Conservation (phyloP, 169 alveolate genomes). For the Plasmodium billcollinsi region DNA sequence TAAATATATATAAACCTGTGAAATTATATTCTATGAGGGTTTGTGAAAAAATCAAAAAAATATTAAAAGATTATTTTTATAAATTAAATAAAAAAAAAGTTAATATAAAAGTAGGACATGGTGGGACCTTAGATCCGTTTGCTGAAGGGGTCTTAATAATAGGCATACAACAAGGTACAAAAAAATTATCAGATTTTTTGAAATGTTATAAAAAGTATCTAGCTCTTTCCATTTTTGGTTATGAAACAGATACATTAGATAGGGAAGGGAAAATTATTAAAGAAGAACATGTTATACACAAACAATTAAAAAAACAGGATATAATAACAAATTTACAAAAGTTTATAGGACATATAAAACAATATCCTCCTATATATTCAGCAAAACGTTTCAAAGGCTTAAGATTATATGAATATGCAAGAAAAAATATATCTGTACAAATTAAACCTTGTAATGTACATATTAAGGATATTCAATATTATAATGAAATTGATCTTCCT, state of each 20-base stretch:
- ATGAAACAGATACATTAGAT: slow-evolving; percentile 85
- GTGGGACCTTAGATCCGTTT: slow-evolving; percentile 85
- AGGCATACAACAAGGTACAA: slow-evolving; percentile 84
- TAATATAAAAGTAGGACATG: slow-evolving; percentile 85
- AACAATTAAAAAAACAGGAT: background rate
- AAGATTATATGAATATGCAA: slow-evolving; percentile 81
- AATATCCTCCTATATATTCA: slow-evolving; percentile 17
- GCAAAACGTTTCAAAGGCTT: slow-evolving; percentile 82
- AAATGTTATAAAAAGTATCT: slow-evolving; percentile 81
- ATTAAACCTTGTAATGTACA: slow-evolving; percentile 40
- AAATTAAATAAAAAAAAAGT: slow-evolving; percentile 17
- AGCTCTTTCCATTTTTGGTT: slow-evolving; percentile 80
- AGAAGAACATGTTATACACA: slow-evolving; percentile 26
- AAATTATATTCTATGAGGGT: slow-evolving; percentile 47
- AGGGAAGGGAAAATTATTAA: slow-evolving; percentile 35
- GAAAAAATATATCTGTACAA: slow-evolving; percentile 76
- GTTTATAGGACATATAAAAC: slow-evolving; percentile 24
- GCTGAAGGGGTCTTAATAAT: slow-evolving; percentile 85
- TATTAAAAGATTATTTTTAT: slow-evolving; percentile 20
- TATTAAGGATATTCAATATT: background rate
- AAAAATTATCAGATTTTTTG: slow-evolving; percentile 75
- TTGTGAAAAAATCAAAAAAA: slow-evolving; percentile 29
- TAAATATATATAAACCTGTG: slow-evolving; percentile 65
- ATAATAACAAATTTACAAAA: background rate
- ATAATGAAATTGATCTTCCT: slow-evolving; percentile 76